phyloP scores from a whole-genome alignment of 768 basidiomycete species.

The Leccinellum rugosiceps region DNA sequence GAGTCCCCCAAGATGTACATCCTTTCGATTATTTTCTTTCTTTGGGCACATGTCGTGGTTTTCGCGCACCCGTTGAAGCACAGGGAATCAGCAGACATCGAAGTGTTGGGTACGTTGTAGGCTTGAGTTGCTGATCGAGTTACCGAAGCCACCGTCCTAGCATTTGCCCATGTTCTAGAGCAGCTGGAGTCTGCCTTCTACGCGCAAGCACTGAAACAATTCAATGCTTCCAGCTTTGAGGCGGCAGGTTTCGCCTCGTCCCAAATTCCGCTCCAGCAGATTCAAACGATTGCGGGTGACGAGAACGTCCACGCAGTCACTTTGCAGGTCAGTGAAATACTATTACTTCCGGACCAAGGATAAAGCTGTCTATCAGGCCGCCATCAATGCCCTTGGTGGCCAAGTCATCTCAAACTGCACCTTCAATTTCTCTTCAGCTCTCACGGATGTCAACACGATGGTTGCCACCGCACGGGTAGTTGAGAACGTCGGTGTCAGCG shows the following conservation, averaged over 20 bases:
- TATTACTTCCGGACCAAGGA: no score
- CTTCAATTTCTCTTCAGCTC: slow-evolving; percentile 63
- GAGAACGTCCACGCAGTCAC: slow-evolving; percentile 56
- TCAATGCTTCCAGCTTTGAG: slow-evolving; percentile 59
- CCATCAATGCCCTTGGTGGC: slow-evolving; percentile 53
- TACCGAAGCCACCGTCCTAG: slow-evolving; percentile 33
- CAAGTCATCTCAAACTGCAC: slow-evolving; percentile 53
- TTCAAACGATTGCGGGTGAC: slow-evolving; percentile 57
- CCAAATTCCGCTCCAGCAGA: slow-evolving; percentile 55
- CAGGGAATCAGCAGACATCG: slow-evolving; percentile 21
- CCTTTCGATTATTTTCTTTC: background rate
- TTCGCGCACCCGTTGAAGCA: slow-evolving; percentile 10
- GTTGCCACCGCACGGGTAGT: slow-evolving; percentile 67
- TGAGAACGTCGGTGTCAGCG: slow-evolving; percentile 72
- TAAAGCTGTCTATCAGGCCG: slow-evolving; percentile 30
- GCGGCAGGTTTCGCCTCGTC: slow-evolving; percentile 60
- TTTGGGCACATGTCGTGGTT: background rate
- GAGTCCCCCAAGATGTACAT: slow-evolving; percentile 8
- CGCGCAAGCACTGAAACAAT: slow-evolving; percentile 58
- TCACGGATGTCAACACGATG: slow-evolving; percentile 69
- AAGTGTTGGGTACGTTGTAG: slow-evolving; percentile 56
- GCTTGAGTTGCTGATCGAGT: background rate
- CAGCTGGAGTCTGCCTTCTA: slow-evolving; percentile 73
- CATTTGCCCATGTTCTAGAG: slow-evolving; percentile 75
- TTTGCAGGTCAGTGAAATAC: slow-evolving; percentile 44